phyloP scores from a whole-genome alignment of 345 rosid species.

The Ceriops zippeliana region DNA sequence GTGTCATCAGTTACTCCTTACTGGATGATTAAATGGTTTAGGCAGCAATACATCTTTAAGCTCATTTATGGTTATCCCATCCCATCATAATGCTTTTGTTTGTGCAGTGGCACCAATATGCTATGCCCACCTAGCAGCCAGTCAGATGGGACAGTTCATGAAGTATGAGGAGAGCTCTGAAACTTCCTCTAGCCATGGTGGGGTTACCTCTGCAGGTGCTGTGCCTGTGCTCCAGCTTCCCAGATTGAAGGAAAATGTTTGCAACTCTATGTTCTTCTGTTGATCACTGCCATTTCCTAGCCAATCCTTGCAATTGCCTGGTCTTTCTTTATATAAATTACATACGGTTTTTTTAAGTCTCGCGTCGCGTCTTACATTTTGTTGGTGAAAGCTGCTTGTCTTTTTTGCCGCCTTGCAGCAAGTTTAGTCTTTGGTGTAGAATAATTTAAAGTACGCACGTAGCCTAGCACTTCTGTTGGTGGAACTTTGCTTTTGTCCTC shows the following conservation, averaged over 20 bases:
- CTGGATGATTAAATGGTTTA: no score
- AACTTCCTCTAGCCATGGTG: conserved; percentile 56
- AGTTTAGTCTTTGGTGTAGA: no score
- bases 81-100: background rate
- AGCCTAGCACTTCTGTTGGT: no score
- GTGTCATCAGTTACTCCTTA: no score
- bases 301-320: background rate
- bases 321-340: background rate
- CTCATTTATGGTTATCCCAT: background rate
- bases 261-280: conserved; percentile 77
- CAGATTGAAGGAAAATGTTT: conserved; percentile 37
- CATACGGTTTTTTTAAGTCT: background rate
- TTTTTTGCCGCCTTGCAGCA: no score
- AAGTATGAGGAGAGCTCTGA: conserved; percentile 55
- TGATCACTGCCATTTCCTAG: conserved; percentile 5
- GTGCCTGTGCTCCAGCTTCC: conserved; percentile 58
- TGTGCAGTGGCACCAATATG: conserved; percentile 61
- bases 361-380: background rate
- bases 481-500: no score
- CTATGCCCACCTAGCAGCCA: conserved; percentile 59
- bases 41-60: no score
- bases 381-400: background rate
- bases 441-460: no score
- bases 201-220: conserved; percentile 44
- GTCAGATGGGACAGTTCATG: conserved; percentile 46